A percentile compares a stretch with the other conserved stretches of the same genome.
Conservation (phyloP, 2,329 filamentous ascomycete species). For the Stemphylium beticola region DNA sequence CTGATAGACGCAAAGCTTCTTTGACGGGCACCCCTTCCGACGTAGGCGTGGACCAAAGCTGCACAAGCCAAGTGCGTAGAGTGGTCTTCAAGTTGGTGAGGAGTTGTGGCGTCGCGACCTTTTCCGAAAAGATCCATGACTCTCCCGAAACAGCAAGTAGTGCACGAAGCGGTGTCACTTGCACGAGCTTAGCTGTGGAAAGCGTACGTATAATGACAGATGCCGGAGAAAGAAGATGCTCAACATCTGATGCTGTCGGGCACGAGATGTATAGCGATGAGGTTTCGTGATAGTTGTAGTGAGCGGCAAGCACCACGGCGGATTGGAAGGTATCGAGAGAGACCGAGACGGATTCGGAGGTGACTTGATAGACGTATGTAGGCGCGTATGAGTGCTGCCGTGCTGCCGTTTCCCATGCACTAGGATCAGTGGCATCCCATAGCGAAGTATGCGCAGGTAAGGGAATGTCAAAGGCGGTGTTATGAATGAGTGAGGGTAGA, state of each 20-base stretch:
- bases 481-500: conserved; percentile 22
- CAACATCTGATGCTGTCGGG: conserved; percentile 20
- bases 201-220: conserved; percentile 36
- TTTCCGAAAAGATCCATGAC: conserved; percentile 54
- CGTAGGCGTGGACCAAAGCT: conserved; percentile 30
- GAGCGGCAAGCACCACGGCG: conserved; percentile 44
- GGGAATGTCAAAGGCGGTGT: conserved; percentile 44
- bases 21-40: conserved; percentile 19
- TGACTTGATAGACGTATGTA: conserved; percentile 34
- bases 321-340: conserved; percentile 47
- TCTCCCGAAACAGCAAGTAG: conserved; percentile 54
- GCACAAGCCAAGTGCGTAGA: conserved; percentile 46
- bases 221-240: conserved; percentile 34
- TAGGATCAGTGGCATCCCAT: conserved; percentile 46
- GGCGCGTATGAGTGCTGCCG: conserved; percentile 29
- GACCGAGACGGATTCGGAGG: conserved; percentile 10
- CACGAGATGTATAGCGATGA: conserved; percentile 19
- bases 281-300: conserved; percentile 35
- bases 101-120: conserved; percentile 44
- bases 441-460: conserved; percentile 42
- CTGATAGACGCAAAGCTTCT: conserved; percentile 36
- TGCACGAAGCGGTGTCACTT: conserved; percentile 49
- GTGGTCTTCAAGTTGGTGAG: conserved; percentile 41
- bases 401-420: conserved; percentile 31
- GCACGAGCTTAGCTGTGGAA: conserved; percentile 47